Conservation (phyloP, 2,329 filamentous ascomycete species). For the Hypoxylon sp. region DNA sequence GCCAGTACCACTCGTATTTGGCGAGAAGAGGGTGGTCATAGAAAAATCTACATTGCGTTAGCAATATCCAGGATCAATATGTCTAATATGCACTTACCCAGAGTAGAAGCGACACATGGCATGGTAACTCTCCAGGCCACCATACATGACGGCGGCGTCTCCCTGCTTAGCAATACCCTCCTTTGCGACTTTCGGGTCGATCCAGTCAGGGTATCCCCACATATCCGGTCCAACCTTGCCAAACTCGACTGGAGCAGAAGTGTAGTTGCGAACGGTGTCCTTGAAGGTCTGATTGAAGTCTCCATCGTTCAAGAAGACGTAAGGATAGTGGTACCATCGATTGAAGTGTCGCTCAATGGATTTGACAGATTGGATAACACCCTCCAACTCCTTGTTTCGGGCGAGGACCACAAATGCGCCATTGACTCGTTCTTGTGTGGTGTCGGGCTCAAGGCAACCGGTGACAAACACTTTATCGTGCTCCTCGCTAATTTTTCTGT, state of each 20-base stretch:
- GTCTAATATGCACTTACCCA: constrained; percentile 71
- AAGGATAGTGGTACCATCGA: constrained; percentile 98
- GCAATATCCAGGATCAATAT: constrained; percentile 14
- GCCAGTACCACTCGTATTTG: constrained; percentile 99
- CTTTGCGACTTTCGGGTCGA: constrained; percentile 91
- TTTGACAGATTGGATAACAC: constrained; percentile 96
- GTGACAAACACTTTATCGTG: constrained; percentile 97
- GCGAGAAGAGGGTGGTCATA: constrained; percentile 95
- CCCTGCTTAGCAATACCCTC: constrained; percentile 98
- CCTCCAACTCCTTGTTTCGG: constrained; percentile 95
- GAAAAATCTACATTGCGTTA: constrained; percentile 77
- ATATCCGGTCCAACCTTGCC: constrained; percentile 90
- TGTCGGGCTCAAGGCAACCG: constrained; percentile 88
- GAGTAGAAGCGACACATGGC: constrained; percentile 99
- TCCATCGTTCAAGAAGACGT: constrained; percentile 97
- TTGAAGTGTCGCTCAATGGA: constrained; percentile 99
- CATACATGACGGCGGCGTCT: constrained; percentile 98
- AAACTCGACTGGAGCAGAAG: constrained; percentile 90
- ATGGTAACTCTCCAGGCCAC: constrained; percentile 98
- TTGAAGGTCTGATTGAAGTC: constrained; percentile 97
- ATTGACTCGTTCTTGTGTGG: constrained; percentile 85
- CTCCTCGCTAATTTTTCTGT: constrained; percentile 95
- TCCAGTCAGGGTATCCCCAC: constrained; percentile 98
- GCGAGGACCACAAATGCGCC: constrained; percentile 96
- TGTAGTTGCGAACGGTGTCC: constrained; percentile 88